A percentile compares a stretch with the other conserved stretches of the same genome.
Conservation (phyloP, 257 asterid species). For the Solanum ahanhuiri region DNA sequence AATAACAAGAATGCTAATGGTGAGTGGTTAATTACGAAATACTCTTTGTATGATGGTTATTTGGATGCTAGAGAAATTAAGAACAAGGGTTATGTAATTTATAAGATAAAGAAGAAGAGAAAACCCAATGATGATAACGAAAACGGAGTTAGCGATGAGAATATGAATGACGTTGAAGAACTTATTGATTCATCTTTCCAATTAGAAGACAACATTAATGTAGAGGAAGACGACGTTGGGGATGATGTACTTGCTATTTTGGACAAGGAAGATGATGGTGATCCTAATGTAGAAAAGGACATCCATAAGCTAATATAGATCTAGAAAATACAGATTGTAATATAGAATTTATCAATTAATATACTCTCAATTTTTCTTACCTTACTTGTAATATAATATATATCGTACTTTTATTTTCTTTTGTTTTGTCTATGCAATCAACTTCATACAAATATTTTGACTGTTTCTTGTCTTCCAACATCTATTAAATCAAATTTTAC, state of each 20-base stretch:
- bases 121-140: neutral
- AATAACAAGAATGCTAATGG: neutral
- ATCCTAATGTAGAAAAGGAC: no score
- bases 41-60: neutral
- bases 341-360: neutral
- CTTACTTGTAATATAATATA: neutral
- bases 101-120: neutral
- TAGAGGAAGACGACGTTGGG: neutral
- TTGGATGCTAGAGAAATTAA: neutral
- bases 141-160: neutral
- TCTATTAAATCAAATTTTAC: neutral
- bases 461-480: neutral
- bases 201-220: neutral
- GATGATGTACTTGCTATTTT: neutral
- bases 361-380: neutral
- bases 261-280: neutral
- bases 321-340: no score
- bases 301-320: no score
- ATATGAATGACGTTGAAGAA: neutral
- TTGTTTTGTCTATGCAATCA: neutral
- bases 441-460: neutral
- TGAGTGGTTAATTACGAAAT: neutral
- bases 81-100: neutral
- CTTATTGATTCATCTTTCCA: neutral
- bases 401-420: neutral